Conservation (phyloP, 495 filamentous ascomycete species). For the Neohortaea acidophila region DNA sequence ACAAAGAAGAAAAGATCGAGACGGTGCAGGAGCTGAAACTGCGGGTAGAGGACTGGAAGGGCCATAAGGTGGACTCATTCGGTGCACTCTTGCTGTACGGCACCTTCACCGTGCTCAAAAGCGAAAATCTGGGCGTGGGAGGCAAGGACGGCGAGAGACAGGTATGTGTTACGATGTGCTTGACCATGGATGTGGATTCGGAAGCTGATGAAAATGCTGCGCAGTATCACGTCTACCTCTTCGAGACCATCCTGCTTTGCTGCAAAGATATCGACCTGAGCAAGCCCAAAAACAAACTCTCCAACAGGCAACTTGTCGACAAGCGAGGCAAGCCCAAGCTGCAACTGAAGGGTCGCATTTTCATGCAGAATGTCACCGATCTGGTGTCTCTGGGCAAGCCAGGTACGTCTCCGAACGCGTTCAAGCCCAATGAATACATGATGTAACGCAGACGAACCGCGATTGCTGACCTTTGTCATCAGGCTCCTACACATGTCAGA, state of each 20-base stretch:
- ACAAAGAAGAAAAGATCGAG: constrained; percentile 63
- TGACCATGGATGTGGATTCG: too few species aligned
- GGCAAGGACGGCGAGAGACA: constrained; percentile 32
- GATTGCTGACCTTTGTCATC: background rate
- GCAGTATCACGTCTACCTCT: constrained; percentile 95
- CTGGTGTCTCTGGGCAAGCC: constrained; percentile 67
- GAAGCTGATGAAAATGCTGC: background rate
- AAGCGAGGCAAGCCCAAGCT: constrained; percentile 65
- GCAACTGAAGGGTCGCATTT: constrained; percentile 91
- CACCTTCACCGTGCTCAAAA: constrained; percentile 86
- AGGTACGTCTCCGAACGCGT: constrained; percentile 39
- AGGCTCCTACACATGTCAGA: constrained; percentile 90
- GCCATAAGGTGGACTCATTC: constrained; percentile 76
- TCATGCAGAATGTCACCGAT: constrained; percentile 98
- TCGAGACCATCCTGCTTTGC: constrained; percentile 86
- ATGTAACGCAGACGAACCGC: constrained; percentile 1
- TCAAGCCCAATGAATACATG: background rate
- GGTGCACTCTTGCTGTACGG: constrained; percentile 79
- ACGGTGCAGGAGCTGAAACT: constrained; percentile 64
- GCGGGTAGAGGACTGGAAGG: constrained; percentile 96
- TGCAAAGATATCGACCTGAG: constrained; percentile 88
- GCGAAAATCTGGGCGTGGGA: constrained; percentile 44
- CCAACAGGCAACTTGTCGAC: constrained; percentile 54
- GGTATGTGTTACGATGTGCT: constrained; percentile 10
- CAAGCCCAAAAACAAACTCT: constrained; percentile 62